Base-by-base conservation (phyloP, 2,329 filamentous ascomycete genomes). In the Fusarium gaditjirri region DNA sequence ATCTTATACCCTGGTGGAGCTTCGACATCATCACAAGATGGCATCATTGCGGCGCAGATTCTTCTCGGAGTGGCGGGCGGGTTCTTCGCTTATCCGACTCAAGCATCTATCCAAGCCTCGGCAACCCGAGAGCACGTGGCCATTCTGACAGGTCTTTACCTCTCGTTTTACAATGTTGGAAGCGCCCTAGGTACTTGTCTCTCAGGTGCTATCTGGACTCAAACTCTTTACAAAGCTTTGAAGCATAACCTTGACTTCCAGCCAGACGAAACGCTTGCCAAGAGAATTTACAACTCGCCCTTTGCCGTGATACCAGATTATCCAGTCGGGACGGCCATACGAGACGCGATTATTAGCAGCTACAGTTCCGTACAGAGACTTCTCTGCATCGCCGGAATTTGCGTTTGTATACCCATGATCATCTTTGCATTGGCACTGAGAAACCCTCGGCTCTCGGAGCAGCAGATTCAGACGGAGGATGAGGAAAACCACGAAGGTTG, bases 21-120 rank as follows among this genome's bases (percentile, higher is more conserved):
- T 1, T 81, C 78, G 4, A 39, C 73, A 0, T 77, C 80, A 0
- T 83, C 81, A 5, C 81, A 86, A 44, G 81, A 83, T 0, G 89
- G 89, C 5, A 82, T 91, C 23, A 85, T 91, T 53, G 84, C 84
- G 5, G 87, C 83, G 0, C 87, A 91, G 71, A 79, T 90, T 5
- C 78, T 90, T 5, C 81, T 91, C 6, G 89, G 89, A 46, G 81
- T 90, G 44, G 87, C 87, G 1, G 88, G 88, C 16, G 89, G 89
- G 2, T 79, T 91, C 61, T 90, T 90, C 73, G 80, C 82, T 0
- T 84, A 83, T 56, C 82, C 82, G 0, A 82, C 81, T 0, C 81
- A 83, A 53, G 82, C 81, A 0, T 82, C 81, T 2, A 82, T 83
- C 41, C 82, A 84, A 47, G 80, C 82, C 0, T 81, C 81, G 0